Conservation (phyloP, 2,329 filamentous ascomycete species). For the Colletotrichum trifolii region DNA sequence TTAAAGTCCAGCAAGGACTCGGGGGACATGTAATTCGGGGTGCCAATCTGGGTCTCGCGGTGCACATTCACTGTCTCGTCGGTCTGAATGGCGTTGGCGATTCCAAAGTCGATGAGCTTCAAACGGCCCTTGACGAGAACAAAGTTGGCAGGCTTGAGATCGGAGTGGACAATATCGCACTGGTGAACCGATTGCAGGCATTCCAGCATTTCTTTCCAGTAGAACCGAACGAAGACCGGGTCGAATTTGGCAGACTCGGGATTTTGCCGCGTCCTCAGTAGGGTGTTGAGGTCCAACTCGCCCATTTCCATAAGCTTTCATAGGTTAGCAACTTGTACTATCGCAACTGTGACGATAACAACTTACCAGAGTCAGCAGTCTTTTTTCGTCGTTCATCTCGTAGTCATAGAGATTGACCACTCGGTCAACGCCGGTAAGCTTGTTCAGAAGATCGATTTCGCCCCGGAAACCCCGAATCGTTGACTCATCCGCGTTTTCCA, state of each 20-base stretch:
- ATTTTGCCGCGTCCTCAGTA: slow-evolving; percentile 80
- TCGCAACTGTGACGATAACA: too few relatives aligned
- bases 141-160: slow-evolving; percentile 97
- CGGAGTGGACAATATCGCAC: slow-evolving; percentile 93
- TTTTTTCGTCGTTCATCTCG: slow-evolving; percentile 93
- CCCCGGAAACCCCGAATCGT: slow-evolving; percentile 91
- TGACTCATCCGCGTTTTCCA: slow-evolving; percentile 87
- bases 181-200: slow-evolving; percentile 91
- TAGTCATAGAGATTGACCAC: slow-evolving; percentile 93
- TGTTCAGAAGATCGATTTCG: slow-evolving; percentile 90
- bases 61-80: slow-evolving; percentile 98
- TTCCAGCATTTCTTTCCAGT: slow-evolving; percentile 99
- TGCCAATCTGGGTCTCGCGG: slow-evolving; percentile 93
- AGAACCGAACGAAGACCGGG: slow-evolving; percentile 91
- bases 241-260: slow-evolving; percentile 82
- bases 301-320: slow-evolving; percentile 93
- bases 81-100: slow-evolving; percentile 94
- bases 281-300: slow-evolving; percentile 89
- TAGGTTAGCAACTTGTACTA: too few relatives aligned
- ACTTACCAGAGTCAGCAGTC: slow-evolving; percentile 83
- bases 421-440: slow-evolving; percentile 84
- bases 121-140: slow-evolving; percentile 89
- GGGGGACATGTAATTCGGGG: slow-evolving; percentile 98
- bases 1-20: slow-evolving; percentile 93
- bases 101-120: slow-evolving; percentile 98